Evolutionary conservation across 2,329 filamentous ascomycete genomes (phyloP), one percentile per base, ranked within the genome.

Genomic region (Diaporthe vexans): DNA sequence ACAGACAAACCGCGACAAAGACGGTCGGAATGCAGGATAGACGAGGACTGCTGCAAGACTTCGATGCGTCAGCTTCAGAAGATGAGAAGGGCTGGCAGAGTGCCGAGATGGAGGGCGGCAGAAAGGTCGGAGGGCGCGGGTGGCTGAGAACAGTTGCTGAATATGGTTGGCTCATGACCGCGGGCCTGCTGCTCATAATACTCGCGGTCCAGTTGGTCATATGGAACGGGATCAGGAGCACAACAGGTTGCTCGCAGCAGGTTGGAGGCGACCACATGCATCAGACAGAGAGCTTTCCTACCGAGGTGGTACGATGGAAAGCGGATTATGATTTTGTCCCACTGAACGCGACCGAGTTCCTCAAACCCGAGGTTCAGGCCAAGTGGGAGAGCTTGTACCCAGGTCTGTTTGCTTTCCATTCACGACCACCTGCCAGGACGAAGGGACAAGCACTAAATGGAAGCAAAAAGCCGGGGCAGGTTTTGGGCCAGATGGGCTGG

Each of bases 351-450:
- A 80, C 81, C 2, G 82, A 83, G 8, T 85, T 85, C 73, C 83
- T 84, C 63, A 78, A 78, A n/a, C 77, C 84, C 21, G 77, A 82
- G 43, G 81, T 82, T 0, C 76, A 85, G 26, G 78, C 78, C 10
- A 79, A 78, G 56, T 85, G 84, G 84, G 84, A 84, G 68, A 80
- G 81, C 17, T 67, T 86, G 5, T 81, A 85, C 81, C 84, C 84
- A 10, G 77, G 83, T 85, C 78, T 59, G 81, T 61, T 7, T 13
- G 1, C 13, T n/a, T 37, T 10, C 26, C 35, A 40, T 13, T 43
- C 17, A 5, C 5, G 33, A 3, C 21, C 0, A 6, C 10, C n/a
- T 8, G 10, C 15, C 24, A 37, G 8, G 8, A 37, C 15, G 21
- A 29, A 35, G 10, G 40, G 46, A 26, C 21, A 40, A 13, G 11